A percentile compares a stretch with the other conserved stretches of the same genome.
phyloP scores from a whole-genome alignment of 208 protist genomes.

The Wallacemonas sp. region DNA sequence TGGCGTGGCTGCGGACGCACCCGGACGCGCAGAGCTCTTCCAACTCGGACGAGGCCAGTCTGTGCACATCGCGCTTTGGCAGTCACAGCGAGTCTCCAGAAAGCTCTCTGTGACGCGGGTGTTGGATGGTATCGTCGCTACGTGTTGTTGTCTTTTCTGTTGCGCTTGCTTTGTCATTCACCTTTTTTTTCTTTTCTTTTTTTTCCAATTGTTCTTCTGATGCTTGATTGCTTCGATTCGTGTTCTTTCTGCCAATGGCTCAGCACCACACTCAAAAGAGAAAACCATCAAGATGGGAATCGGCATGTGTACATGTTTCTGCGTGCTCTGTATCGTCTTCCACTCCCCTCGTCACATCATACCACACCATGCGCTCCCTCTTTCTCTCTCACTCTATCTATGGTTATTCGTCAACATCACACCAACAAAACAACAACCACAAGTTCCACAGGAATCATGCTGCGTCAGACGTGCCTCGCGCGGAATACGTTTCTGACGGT shows the following conservation, averaged over 20 bases:
- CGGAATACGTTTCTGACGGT: slow-evolving; percentile 85
- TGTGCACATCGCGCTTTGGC: slow-evolving; percentile 9
- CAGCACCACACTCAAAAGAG: too few relatives aligned
- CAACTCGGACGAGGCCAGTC: slow-evolving; percentile 11
- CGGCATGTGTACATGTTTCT: too few relatives aligned
- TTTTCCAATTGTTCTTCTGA: neutral
- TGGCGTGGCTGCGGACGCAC: slow-evolving; percentile 11
- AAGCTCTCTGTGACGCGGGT: neutral
- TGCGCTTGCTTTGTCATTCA: neutral
- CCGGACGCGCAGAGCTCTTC: slow-evolving; percentile 2
- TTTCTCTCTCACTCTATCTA: neutral
- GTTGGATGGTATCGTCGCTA: too few relatives aligned
- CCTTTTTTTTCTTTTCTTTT: slow-evolving; percentile 9
- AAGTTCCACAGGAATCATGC: slow-evolving; percentile 37
- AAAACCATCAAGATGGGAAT: too few relatives aligned
- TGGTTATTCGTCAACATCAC: neutral
- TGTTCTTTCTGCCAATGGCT: too few relatives aligned
- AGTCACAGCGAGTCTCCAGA: neutral
- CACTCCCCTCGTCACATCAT: too few relatives aligned
- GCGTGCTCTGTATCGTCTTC: neutral
- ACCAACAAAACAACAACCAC: too few relatives aligned
- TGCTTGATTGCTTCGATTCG: neutral
- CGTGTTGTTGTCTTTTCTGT: neutral
- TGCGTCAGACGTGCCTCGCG: slow-evolving; percentile 27
- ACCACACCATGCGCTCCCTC: neutral